These are phyloP conservation scores for Eragrostis curvula DNA, from an alignment of 176 grass and related monocot genomes.

Conservation along the genomic window DNA sequence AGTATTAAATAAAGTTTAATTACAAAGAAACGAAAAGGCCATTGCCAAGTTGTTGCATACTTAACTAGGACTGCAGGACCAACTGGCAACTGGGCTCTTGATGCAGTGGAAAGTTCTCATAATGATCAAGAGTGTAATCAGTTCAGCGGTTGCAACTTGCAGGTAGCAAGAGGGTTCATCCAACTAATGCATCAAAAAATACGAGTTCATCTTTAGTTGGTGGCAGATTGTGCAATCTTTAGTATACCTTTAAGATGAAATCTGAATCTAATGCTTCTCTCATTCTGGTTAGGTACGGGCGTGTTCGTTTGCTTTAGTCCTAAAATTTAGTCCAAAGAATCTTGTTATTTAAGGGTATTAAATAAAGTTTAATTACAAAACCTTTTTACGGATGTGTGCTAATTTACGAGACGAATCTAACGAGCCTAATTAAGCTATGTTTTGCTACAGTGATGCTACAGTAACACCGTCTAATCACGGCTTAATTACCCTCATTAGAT, in stretches of 20 bases:
- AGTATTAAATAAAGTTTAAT: too few species aligned
- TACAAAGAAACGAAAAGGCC: too few species aligned
- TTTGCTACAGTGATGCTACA: too few species aligned
- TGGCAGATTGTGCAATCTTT: not conserved
- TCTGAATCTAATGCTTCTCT: not conserved
- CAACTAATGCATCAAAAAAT: not conserved
- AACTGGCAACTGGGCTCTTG: conserved; percentile 25
- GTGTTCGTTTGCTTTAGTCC: too few species aligned
- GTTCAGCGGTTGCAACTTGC: not conserved
- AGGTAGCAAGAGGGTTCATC: not conserved
- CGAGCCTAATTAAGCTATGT: too few species aligned
- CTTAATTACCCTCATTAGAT: too few species aligned
- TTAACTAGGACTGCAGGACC: not conserved
- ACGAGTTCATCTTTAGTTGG: not conserved
- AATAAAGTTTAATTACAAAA: too few species aligned
- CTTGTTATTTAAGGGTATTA: too few species aligned
- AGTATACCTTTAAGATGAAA: not conserved
- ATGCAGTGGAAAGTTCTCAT: conserved; percentile 12
- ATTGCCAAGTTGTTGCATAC: not conserved
- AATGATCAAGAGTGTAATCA: not conserved
- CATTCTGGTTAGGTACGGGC: not conserved
- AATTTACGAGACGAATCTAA: too few species aligned
- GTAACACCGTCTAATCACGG: too few species aligned
- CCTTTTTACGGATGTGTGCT: too few species aligned
- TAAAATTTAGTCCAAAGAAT: too few species aligned